Base-by-base conservation (phyloP, 306 rosid genomes). In the Cucumis melo region DNA sequence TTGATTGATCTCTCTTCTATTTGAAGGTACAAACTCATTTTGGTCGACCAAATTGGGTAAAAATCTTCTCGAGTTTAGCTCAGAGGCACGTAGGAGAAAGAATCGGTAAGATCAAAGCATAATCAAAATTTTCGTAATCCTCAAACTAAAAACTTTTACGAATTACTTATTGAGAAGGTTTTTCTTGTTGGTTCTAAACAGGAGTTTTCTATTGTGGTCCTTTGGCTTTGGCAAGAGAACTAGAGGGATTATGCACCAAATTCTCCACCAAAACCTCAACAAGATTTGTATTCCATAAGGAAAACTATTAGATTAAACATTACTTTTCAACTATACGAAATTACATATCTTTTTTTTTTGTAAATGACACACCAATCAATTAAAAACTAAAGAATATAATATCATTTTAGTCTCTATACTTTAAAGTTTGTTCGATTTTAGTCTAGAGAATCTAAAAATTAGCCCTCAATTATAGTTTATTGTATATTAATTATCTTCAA, bases 201-300 rank as follows among this genome's bases (percentile, higher is more conserved):
- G 96, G 98, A 74, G 93, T 93, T 76, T 93, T 93, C 89, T 89
- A 89, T 38, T 89, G 98, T 75, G 97, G 98, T 14, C 85, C 98
- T 74, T 85, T 96, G 36, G 83, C 84, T 53, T 84, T 84, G 34
- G 93, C 91, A 77, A 79, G 82, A 78, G 93, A 89, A 42, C 76
- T 89, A 83, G 83, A 87, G 87, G 74, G 70, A 32, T 63, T 87
- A 36, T 91, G 96, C 84, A 93, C 90, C 92, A 86, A 87, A 77
- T 84, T 88, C 86, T 93, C 98, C 78, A 84, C 88, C 87, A 88
- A 87, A 85, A 89, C 92, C 80, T 82, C 92, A 23, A 87, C 91
- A 16, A 87, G 93, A 88, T 93, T 93, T 84, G 92, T 87, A 80
- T 88, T 87, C 82, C 92, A 91, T 81, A 88, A 88, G 85, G 98